Conservation (phyloP, 2,329 filamentous ascomycete species). For the Penicillium sclerotiorum region DNA sequence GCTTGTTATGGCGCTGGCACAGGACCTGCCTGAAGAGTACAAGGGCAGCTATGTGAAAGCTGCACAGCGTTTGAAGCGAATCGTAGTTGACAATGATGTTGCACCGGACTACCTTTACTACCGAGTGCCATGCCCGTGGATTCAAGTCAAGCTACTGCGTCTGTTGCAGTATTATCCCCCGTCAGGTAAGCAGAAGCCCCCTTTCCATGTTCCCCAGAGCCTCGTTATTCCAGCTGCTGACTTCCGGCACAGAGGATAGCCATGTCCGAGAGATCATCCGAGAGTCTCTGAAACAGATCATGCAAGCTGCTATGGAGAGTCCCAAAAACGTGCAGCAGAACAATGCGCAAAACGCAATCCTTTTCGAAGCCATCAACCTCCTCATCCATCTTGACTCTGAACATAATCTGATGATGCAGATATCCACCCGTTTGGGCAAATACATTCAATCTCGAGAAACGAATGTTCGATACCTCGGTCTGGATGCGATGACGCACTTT, state of each 20-base stretch:
- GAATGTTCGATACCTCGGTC: constrained; percentile 91
- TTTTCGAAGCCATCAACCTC: constrained; percentile 98
- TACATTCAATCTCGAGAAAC: constrained; percentile 98
- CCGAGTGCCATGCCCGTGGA: constrained; percentile 98
- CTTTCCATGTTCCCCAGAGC: neutral
- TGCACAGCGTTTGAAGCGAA: constrained; percentile 82
- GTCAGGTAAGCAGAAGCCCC: constrained; percentile 63
- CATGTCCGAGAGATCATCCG: constrained; percentile 90
- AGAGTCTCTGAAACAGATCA: constrained; percentile 84
- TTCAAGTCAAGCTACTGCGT: constrained; percentile 91
- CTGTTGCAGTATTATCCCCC: constrained; percentile 95
- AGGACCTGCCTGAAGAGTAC: constrained; percentile 93
- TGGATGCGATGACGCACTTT: constrained; percentile 98
- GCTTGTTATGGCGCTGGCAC: constrained; percentile 88
- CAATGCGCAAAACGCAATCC: constrained; percentile 95
- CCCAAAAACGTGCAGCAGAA: constrained; percentile 99
- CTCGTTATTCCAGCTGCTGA: constrained; percentile 4
- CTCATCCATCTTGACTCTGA: constrained; percentile 98
- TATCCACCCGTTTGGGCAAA: constrained; percentile 84
- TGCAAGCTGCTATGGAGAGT: constrained; percentile 87
- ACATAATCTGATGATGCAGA: constrained; percentile 91
- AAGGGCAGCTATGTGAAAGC: constrained; percentile 94
- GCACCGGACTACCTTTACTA: constrained; percentile 95
- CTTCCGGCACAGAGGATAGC: constrained; percentile 69
- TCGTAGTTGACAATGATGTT: constrained; percentile 88